Percentiles rank a stretch among this genome's conserved stretches.
phyloP scores from a whole-genome alignment of 2,329 filamentous ascomycete genomes.

The Hypoxylon sp. region DNA sequence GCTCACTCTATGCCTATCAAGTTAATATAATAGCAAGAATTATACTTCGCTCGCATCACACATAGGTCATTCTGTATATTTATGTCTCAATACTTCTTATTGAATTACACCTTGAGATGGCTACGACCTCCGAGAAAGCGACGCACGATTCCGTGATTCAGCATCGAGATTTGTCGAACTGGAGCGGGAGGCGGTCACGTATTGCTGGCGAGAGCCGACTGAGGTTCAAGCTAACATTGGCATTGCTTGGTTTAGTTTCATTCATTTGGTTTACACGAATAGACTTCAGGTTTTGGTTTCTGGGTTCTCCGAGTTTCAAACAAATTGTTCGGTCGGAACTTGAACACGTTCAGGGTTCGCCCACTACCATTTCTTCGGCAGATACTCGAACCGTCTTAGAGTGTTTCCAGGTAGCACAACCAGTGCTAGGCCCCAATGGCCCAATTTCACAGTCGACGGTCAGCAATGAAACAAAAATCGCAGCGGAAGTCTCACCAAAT shows the following conservation, averaged over 20 bases:
- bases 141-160: background rate
- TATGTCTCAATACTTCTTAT: background rate
- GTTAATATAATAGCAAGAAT: background rate
- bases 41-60: background rate
- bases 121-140: conserved; percentile 5
- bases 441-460: conserved; percentile 10
- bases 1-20: background rate
- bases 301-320: conserved; percentile 1
- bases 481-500: background rate
- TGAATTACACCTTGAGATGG: conserved; percentile 17
- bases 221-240: conserved; percentile 11
- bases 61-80: conserved; percentile 1
- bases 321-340: conserved; percentile 19
- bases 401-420: conserved; percentile 47
- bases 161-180: background rate
- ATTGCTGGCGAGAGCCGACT: background rate
- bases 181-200: background rate
- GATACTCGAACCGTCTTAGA: conserved; percentile 31
- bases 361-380: background rate
- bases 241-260: conserved; percentile 23
- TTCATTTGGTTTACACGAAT: conserved; percentile 17
- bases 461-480: background rate
- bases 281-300: background rate
- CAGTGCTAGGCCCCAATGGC: conserved; percentile 31
- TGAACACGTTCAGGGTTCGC: conserved; percentile 12